Conservation (phyloP, 495 filamentous ascomycete species). For the Achaetomiella virescens region DNA sequence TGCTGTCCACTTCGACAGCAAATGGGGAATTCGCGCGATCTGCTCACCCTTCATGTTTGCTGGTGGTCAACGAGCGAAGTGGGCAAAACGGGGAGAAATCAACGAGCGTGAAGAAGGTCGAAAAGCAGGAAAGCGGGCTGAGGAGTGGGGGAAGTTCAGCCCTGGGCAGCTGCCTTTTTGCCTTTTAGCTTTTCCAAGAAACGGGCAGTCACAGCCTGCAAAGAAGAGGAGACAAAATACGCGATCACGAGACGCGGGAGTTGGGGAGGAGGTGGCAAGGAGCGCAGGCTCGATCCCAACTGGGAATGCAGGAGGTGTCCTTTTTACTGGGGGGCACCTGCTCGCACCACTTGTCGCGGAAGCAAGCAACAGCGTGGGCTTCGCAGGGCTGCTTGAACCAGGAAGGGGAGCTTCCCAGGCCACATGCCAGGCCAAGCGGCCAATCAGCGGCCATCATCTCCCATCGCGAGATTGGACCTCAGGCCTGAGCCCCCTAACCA, state of each 20-base stretch:
- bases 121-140: slow-evolving; percentile 6
- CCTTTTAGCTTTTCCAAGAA: not conserved
- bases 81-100: slow-evolving; percentile 14
- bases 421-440: slow-evolving; percentile 12
- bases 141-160: not conserved
- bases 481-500: slow-evolving; percentile 4
- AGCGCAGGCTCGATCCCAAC: not conserved
- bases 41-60: slow-evolving; percentile 49
- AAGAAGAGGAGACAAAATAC: not conserved
- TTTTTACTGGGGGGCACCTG: not conserved
- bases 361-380: slow-evolving; percentile 1
- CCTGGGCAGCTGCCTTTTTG: not conserved
- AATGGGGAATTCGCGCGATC: not conserved
- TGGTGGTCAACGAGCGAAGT: slow-evolving; percentile 15
- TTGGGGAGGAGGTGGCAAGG: slow-evolving; percentile 4
- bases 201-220: not conserved
- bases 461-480: slow-evolving; percentile 28
- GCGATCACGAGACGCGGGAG: slow-evolving; percentile 6
- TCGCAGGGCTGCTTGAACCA: slow-evolving; percentile 8
- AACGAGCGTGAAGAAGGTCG: slow-evolving; percentile 30
- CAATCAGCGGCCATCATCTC: slow-evolving; percentile 21
- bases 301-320: slow-evolving; percentile 9
- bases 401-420: slow-evolving; percentile 5
- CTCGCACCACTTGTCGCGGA: not conserved
- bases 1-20: not conserved